Evolutionary conservation across 2,329 filamentous ascomycete species (phyloP).

Genomic region (Trichoderma atrobrunneum): DNA sequence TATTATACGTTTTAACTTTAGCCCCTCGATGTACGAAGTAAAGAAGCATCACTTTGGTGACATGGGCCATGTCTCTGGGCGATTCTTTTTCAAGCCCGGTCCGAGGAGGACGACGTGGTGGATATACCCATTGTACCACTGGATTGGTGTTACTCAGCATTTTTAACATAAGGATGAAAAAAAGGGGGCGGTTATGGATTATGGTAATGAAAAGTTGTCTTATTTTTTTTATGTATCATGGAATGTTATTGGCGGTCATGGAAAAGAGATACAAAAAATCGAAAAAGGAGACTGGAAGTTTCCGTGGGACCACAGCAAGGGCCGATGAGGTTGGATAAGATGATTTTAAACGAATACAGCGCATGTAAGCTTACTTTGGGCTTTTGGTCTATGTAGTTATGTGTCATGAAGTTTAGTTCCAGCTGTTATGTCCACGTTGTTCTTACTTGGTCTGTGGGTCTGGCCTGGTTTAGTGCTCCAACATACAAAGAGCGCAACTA

Average conservation of each 20-base stretch:
- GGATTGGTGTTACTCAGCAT: slow-evolving; percentile 13
- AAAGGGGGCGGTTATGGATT: neutral
- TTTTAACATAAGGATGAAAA: neutral
- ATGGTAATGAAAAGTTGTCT: slow-evolving; percentile 17
- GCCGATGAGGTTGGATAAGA: neutral
- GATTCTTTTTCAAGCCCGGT: neutral
- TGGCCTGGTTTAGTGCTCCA: neutral
- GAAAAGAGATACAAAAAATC: neutral
- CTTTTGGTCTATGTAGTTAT: neutral
- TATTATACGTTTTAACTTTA: neutral
- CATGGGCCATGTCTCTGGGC: slow-evolving; percentile 12
- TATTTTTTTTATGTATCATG: neutral
- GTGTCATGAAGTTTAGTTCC: neutral
- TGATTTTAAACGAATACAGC: slow-evolving; percentile 5
- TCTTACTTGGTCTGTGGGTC: neutral
- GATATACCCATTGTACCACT: slow-evolving; percentile 17
- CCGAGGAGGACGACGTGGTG: slow-evolving; percentile 14
- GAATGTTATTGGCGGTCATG: neutral
- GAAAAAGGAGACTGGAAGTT: neutral
- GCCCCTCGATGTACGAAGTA: slow-evolving; percentile 4
- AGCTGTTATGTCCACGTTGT: neutral
- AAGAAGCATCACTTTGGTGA: neutral
- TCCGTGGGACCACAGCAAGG: neutral
- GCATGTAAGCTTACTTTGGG: slow-evolving; percentile 10
- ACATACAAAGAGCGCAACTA: neutral